A percentile compares a stretch with the other conserved stretches of the same genome.
Evolutionary conservation across 2,329 filamentous ascomycete genomes (phyloP).

Genomic region (Fusarium verrucosum): DNA sequence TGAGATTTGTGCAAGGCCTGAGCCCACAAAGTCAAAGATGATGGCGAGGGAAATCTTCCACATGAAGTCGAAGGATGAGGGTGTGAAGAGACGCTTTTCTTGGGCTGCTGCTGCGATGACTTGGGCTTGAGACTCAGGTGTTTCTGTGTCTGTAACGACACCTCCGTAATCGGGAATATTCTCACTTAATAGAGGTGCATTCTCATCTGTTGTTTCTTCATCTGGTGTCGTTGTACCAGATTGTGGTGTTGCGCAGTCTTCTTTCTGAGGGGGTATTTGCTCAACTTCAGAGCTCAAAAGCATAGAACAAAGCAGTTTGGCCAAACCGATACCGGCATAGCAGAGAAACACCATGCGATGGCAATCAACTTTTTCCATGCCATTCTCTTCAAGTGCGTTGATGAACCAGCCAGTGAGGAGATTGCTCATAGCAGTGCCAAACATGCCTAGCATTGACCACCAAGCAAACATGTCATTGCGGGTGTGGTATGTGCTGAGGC

Average conservation of each 20-base stretch:
- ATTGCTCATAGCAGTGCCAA: slow-evolving; percentile 36
- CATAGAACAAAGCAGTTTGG: slow-evolving; percentile 29
- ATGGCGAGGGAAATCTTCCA: slow-evolving; percentile 37
- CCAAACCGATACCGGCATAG: slow-evolving; percentile 26
- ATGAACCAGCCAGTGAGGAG: slow-evolving; percentile 34
- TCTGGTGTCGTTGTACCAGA: background rate
- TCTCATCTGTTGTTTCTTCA: background rate
- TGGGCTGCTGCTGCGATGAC: background rate
- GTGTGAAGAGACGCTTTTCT: slow-evolving; percentile 24
- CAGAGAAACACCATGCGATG: slow-evolving; percentile 32
- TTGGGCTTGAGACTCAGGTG: background rate
- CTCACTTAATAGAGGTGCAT: slow-evolving; percentile 16
- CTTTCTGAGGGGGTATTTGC: slow-evolving; percentile 6
- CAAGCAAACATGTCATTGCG: slow-evolving; percentile 39
- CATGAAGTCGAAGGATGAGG: slow-evolving; percentile 30
- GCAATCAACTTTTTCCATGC: slow-evolving; percentile 14
- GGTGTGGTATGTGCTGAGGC: slow-evolving; percentile 31
- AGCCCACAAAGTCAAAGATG: slow-evolving; percentile 35
- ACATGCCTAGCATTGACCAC: slow-evolving; percentile 41
- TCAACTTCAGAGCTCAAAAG: slow-evolving; percentile 30
- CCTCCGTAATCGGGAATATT: slow-evolving; percentile 11
- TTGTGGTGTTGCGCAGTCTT: slow-evolving; percentile 2
- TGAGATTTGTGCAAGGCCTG: slow-evolving; percentile 37
- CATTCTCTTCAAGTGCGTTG: slow-evolving; percentile 17
- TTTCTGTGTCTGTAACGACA: background rate